Percentiles rank a stretch among this genome's conserved stretches.
phyloP scores from a whole-genome alignment of 257 asterid genomes.

The Craterostigma plantagineum region DNA sequence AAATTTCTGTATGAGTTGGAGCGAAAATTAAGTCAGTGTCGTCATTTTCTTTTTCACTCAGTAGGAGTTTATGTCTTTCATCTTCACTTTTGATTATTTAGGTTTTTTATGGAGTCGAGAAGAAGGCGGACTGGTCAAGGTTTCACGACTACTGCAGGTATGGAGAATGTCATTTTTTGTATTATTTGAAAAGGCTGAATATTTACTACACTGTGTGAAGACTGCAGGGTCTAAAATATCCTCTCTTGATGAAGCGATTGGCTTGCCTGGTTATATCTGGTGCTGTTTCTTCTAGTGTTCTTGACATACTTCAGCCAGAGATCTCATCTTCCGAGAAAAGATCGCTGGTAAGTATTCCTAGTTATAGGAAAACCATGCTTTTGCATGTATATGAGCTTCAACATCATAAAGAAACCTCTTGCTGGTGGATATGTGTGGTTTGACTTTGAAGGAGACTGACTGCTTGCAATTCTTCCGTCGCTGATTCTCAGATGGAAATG shows the following conservation, averaged over 20 bases:
- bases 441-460: too few relatives aligned
- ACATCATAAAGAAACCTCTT: not conserved
- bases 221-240: slow-evolving; percentile 62
- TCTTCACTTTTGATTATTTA: slow-evolving; percentile 14
- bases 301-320: slow-evolving; percentile 63
- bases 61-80: slow-evolving; percentile 4
- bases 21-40: not conserved
- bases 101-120: slow-evolving; percentile 49
- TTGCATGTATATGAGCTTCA: not conserved
- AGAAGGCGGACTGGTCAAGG: slow-evolving; percentile 63
- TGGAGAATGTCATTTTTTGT: slow-evolving; percentile 10
- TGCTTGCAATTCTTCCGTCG: not conserved
- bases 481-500: slow-evolving; percentile 40
- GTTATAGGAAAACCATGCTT: not conserved
- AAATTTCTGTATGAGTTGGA: too few relatives aligned
- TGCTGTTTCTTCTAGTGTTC: slow-evolving; percentile 21
- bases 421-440: too few relatives aligned
- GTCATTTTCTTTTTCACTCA: slow-evolving; percentile 4
- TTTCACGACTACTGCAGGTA: slow-evolving; percentile 62
- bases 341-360: slow-evolving; percentile 25
- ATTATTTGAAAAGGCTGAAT: slow-evolving; percentile 1
- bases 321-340: slow-evolving; percentile 28
- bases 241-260: slow-evolving; percentile 54
- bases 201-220: slow-evolving; percentile 25
- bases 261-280: slow-evolving; percentile 61